Percentiles rank a stretch among this genome's conserved stretches.
Evolutionary conservation across 1,284 basidiomycete genomes (phyloP).

Genomic region (Meripilus lineatus): DNA sequence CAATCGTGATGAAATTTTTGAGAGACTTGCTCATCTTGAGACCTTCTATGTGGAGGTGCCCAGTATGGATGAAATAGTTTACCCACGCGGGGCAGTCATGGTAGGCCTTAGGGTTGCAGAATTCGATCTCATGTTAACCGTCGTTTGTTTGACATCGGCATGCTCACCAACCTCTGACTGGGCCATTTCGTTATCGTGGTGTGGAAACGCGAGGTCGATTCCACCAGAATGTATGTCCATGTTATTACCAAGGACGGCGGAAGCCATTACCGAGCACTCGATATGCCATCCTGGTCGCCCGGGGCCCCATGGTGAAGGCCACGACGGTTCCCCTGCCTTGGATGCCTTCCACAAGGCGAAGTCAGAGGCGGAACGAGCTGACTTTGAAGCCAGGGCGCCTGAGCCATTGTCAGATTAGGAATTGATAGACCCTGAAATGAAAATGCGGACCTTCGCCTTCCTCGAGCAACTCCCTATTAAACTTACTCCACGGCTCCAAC

Average conservation of each 20-base stretch:
- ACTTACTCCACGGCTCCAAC: slow-evolving; percentile 93
- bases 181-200: slow-evolving; percentile 99
- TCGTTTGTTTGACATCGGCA: background rate
- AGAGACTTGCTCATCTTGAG: slow-evolving; percentile 99
- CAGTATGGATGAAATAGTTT: slow-evolving; percentile 98
- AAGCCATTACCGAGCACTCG: slow-evolving; percentile 99
- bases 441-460: slow-evolving; percentile 82
- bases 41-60: slow-evolving; percentile 97
- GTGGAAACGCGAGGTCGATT: slow-evolving; percentile 95
- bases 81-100: slow-evolving; percentile 95
- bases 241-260: slow-evolving; percentile 83
- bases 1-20: slow-evolving; percentile 99
- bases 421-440: too few species aligned
- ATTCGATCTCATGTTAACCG: background rate
- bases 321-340: slow-evolving; percentile 96
- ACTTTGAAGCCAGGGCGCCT: slow-evolving; percentile 41
- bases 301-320: slow-evolving; percentile 94
- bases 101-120: slow-evolving; percentile 58
- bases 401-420: background rate
- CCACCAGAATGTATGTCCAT: slow-evolving; percentile 99
- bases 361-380: slow-evolving; percentile 71
- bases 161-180: slow-evolving; percentile 78
- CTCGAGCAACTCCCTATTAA: slow-evolving; percentile 85
- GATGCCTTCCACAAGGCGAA: slow-evolving; percentile 99
- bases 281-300: slow-evolving; percentile 99